Conservation (phyloP, 768 basidiomycete species). For the Rhizopogon vinicolor region DNA sequence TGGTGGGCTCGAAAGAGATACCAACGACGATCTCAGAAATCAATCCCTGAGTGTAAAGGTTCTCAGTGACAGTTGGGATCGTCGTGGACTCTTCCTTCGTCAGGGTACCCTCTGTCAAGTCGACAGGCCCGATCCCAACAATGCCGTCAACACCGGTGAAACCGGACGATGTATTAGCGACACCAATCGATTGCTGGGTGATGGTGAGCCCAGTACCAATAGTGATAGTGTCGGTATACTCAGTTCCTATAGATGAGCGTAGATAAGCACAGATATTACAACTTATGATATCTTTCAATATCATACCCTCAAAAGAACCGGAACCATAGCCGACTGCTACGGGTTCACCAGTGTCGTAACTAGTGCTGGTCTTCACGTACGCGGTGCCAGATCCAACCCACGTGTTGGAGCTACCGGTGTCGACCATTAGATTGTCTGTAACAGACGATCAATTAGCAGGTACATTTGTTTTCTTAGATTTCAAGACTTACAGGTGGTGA, state of each 20-base stretch:
- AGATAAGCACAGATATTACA: not conserved
- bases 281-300: not conserved
- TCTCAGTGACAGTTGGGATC: conserved; percentile 57
- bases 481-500: conserved; percentile 41
- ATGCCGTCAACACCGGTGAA: conserved; percentile 57
- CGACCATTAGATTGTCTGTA: conserved; percentile 51
- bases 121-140: conserved; percentile 58
- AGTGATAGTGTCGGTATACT: conserved; percentile 50
- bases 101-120: conserved; percentile 41
- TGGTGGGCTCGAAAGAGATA: conserved; percentile 48
- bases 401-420: conserved; percentile 66
- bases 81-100: not conserved
- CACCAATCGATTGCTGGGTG: conserved; percentile 58
- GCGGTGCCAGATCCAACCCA: conserved; percentile 55
- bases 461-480: not conserved
- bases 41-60: conserved; percentile 35
- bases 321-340: conserved; percentile 58
- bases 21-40: conserved; percentile 40
- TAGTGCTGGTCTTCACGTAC: conserved; percentile 50
- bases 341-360: conserved; percentile 36
- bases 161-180: conserved; percentile 39
- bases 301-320: conserved; percentile 52
- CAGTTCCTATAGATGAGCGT: conserved; percentile 25
- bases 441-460: not conserved
- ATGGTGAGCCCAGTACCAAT: conserved; percentile 48